A percentile compares a stretch with the other conserved stretches of the same genome.
These are phyloP conservation scores for Phytomonas francai DNA, from an alignment of 208 protist genomes.

Conservation along the genomic window DNA sequence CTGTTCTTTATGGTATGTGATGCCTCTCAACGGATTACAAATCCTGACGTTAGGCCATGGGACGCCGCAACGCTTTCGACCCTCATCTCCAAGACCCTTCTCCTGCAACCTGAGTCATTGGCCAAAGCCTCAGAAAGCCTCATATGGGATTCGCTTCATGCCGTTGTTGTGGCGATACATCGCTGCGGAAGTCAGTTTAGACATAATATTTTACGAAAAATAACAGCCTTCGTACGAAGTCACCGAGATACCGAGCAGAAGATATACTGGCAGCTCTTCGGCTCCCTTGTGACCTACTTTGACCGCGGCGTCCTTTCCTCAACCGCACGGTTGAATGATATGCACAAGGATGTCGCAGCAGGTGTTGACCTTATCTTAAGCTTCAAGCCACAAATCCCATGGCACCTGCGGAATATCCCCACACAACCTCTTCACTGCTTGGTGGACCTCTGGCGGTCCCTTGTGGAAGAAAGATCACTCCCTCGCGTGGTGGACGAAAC, in stretches of 20 bases:
- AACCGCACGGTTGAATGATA: constrained; percentile 21
- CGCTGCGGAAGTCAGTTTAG: constrained; percentile 60
- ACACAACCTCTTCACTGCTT: constrained; percentile 69
- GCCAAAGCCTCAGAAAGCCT: constrained; percentile 40
- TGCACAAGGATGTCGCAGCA: constrained; percentile 62
- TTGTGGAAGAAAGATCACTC: constrained; percentile 38
- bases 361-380: constrained; percentile 74
- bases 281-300: constrained; percentile 60
- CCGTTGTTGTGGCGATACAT: constrained; percentile 74
- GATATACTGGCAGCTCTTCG: constrained; percentile 61
- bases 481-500: constrained; percentile 52
- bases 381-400: constrained; percentile 24
- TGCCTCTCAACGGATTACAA: constrained; percentile 44
- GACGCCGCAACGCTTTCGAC: constrained; percentile 56
- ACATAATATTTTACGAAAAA: constrained; percentile 52
- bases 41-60: constrained; percentile 63
- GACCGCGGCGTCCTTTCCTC: constrained; percentile 32
- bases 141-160: constrained; percentile 82
- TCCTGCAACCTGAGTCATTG: constrained; percentile 41
- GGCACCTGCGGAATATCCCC: constrained; percentile 49
- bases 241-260: constrained; percentile 9
- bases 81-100: constrained; percentile 51
- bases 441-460: constrained; percentile 58
- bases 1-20: constrained; percentile 61
- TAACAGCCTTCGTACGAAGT: constrained; percentile 53